A percentile compares a stretch with the other conserved stretches of the same genome.
Conservation (phyloP, 2,329 filamentous ascomycete genomes). For the Colletotrichum coccodes region DNA sequence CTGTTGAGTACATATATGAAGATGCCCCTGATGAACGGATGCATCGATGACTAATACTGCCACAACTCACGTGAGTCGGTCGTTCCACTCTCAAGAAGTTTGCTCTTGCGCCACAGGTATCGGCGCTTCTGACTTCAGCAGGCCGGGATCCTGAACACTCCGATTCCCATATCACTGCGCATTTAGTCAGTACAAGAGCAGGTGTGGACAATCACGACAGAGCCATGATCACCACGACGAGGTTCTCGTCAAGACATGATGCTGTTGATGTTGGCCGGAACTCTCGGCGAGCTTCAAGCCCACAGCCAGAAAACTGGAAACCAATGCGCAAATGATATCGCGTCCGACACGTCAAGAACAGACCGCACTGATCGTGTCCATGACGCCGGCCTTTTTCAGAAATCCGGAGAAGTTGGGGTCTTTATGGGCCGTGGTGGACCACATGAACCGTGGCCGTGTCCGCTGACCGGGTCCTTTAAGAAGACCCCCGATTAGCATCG, state of each 20-base stretch:
- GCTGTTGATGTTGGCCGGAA: not conserved
- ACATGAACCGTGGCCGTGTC: not conserved
- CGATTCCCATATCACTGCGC: not conserved
- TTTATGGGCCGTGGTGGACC: not conserved
- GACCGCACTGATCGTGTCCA: not conserved
- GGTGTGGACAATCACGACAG: not conserved
- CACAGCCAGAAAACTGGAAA: not conserved
- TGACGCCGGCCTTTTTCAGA: not conserved
- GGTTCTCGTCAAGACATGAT: not conserved
- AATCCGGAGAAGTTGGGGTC: not conserved
- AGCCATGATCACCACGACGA: not conserved
- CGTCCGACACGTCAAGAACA: not conserved
- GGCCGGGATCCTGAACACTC: not conserved
- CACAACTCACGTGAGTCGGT: no score
- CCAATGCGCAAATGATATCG: not conserved
- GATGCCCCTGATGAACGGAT: no score
- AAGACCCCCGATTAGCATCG: not conserved
- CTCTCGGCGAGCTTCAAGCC: not conserved
- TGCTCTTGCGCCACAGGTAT: no score
- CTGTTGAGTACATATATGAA: no score
- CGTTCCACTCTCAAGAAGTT: no score
- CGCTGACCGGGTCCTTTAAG: not conserved
- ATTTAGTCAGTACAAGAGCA: no score
- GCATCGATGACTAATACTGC: no score
- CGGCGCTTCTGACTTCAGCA: not conserved